Base-by-base conservation (phyloP, 2,329 filamentous ascomycete species). In the Gliomastix tumulicola region DNA sequence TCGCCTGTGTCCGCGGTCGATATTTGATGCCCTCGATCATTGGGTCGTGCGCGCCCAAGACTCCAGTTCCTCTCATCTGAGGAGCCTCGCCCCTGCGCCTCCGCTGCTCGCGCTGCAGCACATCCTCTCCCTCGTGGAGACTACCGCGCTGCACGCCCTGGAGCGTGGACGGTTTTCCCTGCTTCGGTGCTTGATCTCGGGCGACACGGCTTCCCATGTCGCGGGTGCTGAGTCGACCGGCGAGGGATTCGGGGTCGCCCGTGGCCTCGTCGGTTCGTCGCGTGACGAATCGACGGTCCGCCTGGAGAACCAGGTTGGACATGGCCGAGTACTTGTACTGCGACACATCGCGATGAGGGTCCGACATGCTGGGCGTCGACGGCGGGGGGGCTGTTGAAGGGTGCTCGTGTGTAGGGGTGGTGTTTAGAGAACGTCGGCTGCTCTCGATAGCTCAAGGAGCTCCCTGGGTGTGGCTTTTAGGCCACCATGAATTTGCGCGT, bases 291-390 rank as follows among this genome's bases (percentile, higher is more conserved):
- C 92, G 84, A 68, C 89, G 84, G 71, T 98, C 92, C 69, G 88
- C 89, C 85, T 98, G 92, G 79, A 98, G 87, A 59, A 98, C 92
- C 88, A 98, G 84, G 80, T 98, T 98, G 69, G 92, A 98, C 92
- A 98, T 97, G 63, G 87, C 88, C 80, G 88, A 88, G 78, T 96
- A 95, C 67, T 96, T 96, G 77, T 94, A 96, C 67, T 95, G 89
- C 64, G 88, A 89, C 55, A 94, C 85, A 83, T 92, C 79, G 64
- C 77, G 78, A 55, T 82, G 71, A 62, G 78, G 72, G 61, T 82
- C 84, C 62, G 84, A 74, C 86, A 90, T 89, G 40, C 59, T 73
- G 60, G 48, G 55, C 45, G 44, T 45, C 44, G 41, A 36, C 47
- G 48, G 45, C 34, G n/a, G n/a, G n/a, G n/a, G n/a, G n/a, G n/a